Evolutionary conservation across 2,329 filamentous ascomycete genomes (phyloP).

Genomic region (Colletotrichum sp.): DNA sequence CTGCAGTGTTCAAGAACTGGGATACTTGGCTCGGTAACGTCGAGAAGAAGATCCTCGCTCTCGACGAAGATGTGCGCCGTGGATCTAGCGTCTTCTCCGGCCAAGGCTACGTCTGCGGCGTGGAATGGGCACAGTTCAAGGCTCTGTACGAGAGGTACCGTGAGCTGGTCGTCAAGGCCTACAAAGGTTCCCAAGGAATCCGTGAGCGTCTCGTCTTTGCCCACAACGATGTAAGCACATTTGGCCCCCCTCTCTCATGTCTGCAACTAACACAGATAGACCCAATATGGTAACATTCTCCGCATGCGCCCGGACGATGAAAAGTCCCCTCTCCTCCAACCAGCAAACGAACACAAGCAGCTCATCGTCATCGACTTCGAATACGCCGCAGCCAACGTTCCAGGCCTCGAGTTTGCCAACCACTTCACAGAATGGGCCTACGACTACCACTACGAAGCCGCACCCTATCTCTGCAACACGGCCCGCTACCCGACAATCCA

Average conservation of each 20-base stretch:
- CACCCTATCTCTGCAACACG: conserved; percentile 71
- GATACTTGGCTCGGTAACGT: conserved; percentile 84
- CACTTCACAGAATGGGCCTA: conserved; percentile 99
- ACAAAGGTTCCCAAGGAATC: conserved; percentile 70
- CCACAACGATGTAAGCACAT: conserved; percentile 85
- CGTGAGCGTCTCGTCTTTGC: conserved; percentile 85
- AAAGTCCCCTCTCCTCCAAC: conserved; percentile 85
- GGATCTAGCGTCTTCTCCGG: conserved; percentile 27
- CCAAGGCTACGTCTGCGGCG: conserved; percentile 78
- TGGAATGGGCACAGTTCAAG: conserved; percentile 81
- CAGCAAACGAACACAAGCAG: conserved; percentile 94
- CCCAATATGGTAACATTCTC: conserved; percentile 97
- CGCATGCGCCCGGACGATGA: conserved; percentile 71
- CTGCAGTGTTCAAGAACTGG: conserved; percentile 91
- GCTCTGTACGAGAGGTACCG: conserved; percentile 79
- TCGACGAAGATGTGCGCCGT: conserved; percentile 62
- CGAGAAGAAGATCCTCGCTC: conserved; percentile 59
- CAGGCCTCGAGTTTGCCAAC: conserved; percentile 92
- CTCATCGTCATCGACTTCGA: conserved; percentile 98
- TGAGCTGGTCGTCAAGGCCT: conserved; percentile 72
- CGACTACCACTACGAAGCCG: conserved; percentile 83
- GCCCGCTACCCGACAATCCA: conserved; percentile 76
- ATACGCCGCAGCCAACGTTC: conserved; percentile 88
- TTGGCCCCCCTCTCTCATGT: too few relatives aligned
- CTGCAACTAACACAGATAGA: conserved; percentile 53